Evolutionary conservation across 1,284 basidiomycete genomes (phyloP).

Genomic region (Apiotrichum montevideense): DNA sequence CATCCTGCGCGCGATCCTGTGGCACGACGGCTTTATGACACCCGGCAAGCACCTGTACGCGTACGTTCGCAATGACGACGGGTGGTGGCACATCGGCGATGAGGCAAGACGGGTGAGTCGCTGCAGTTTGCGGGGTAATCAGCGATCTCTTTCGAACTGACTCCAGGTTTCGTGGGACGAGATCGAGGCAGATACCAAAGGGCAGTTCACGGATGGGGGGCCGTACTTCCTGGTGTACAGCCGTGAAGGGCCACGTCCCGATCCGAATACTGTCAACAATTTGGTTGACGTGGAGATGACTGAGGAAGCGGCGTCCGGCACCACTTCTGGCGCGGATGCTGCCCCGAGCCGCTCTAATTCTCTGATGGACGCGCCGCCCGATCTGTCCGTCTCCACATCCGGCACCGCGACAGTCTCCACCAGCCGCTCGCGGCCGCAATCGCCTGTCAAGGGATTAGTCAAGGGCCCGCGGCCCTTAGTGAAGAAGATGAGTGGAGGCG

Average conservation of each 20-base stretch:
- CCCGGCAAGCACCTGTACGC: constrained; percentile 32
- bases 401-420: too few relatives aligned
- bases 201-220: constrained; percentile 41
- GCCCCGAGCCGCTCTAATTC: too few relatives aligned
- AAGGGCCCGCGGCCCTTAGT: not conserved
- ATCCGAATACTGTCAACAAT: not conserved
- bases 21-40: constrained; percentile 36
- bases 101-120: constrained; percentile 25
- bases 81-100: constrained; percentile 40
- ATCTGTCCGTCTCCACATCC: too few relatives aligned
- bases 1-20: constrained; percentile 28
- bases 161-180: constrained; percentile 26
- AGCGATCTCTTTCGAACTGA: not conserved
- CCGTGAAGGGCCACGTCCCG: constrained; percentile 19
- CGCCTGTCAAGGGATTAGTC: not conserved
- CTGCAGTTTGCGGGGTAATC: too few relatives aligned
- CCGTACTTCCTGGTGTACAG: constrained; percentile 35
- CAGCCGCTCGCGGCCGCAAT: not conserved
- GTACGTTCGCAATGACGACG: constrained; percentile 25
- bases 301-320: too few relatives aligned
- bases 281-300: not conserved
- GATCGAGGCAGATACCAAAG: constrained; percentile 30
- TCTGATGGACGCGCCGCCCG: too few relatives aligned
- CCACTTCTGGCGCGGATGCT: too few relatives aligned
- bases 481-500: too few relatives aligned